A percentile compares a stretch with the other conserved stretches of the same genome.
Evolutionary conservation across 2,329 filamentous ascomycete species (phyloP).

Genomic region (Pseudocercospora vitis): DNA sequence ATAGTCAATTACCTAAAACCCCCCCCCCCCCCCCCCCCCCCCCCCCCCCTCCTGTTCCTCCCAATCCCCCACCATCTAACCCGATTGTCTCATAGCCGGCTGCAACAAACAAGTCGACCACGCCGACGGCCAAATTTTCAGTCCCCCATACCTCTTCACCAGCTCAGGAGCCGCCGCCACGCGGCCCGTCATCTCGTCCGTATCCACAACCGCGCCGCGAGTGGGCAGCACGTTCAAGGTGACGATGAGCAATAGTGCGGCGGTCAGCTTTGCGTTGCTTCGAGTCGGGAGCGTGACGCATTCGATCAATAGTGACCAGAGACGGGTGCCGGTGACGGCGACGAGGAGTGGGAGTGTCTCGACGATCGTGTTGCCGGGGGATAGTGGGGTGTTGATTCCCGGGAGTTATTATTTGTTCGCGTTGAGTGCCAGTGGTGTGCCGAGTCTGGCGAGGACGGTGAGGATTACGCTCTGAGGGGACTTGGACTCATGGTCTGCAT

Average conservation of each 20-base stretch:
- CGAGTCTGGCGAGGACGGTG: slow-evolving; percentile 9
- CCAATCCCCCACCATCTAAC: no score
- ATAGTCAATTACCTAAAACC: no score
- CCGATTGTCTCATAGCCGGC: slow-evolving; percentile 15
- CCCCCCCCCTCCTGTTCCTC: no score
- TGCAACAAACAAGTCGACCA: slow-evolving; percentile 45
- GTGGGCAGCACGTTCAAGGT: slow-evolving; percentile 4
- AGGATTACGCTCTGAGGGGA: not conserved
- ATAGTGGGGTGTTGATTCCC: slow-evolving; percentile 52
- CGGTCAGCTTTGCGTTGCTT: slow-evolving; percentile 39
- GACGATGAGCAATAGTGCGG: not conserved
- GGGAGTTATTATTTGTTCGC: slow-evolving; percentile 58
- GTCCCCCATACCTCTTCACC: slow-evolving; percentile 57
- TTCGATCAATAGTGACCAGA: slow-evolving; percentile 59
- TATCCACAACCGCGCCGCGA: not conserved
- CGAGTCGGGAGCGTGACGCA: slow-evolving; percentile 54
- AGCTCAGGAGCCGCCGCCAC: slow-evolving; percentile 8
- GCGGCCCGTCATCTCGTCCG: slow-evolving; percentile 8
- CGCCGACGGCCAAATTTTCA: slow-evolving; percentile 56
- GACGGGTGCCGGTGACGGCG: slow-evolving; percentile 49
- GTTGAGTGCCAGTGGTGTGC: not conserved
- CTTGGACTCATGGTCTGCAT: no score
- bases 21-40: no score
- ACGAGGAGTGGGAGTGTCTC: slow-evolving; percentile 37
- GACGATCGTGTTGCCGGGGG: slow-evolving; percentile 46